These are phyloP conservation scores for Myrica gale DNA, from an alignment of 306 rosid genomes.

Conservation along the genomic window DNA sequence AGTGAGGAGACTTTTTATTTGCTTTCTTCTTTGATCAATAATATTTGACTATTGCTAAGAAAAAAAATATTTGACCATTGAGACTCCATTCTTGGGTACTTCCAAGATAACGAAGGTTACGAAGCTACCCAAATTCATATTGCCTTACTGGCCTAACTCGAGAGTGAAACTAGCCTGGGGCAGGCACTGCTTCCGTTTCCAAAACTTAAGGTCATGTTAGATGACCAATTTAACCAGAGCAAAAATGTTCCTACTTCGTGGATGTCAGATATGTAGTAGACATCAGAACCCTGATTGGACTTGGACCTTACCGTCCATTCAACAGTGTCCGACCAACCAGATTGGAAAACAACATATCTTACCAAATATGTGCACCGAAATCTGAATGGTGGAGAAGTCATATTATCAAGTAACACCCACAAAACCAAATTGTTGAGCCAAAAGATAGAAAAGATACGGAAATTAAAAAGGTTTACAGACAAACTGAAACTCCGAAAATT, in stretches of 20 bases:
- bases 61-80: too few species aligned
- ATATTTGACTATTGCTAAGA: too few species aligned
- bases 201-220: neutral
- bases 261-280: neutral
- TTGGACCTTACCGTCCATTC: constrained; percentile 6
- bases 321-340: neutral
- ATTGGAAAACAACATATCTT: too few species aligned
- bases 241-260: constrained; percentile 2
- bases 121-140: too few species aligned
- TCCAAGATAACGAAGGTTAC: too few species aligned
- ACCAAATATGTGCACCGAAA: neutral
- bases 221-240: neutral
- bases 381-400: neutral
- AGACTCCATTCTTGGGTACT: too few species aligned
- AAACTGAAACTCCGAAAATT: constrained; percentile 8
- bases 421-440: constrained; percentile 7
- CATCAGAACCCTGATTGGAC: constrained; percentile 18
- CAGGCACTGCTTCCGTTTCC: neutral
- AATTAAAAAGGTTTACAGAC: constrained; percentile 8
- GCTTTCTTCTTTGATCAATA: too few species aligned
- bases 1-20: too few species aligned
- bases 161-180: neutral
- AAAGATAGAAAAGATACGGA: neutral
- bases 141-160: neutral
- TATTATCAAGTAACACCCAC: constrained; percentile 14